These are phyloP conservation scores for Stereocaulon alpinum DNA, from an alignment of 495 filamentous ascomycete species.

Conservation along the genomic window DNA sequence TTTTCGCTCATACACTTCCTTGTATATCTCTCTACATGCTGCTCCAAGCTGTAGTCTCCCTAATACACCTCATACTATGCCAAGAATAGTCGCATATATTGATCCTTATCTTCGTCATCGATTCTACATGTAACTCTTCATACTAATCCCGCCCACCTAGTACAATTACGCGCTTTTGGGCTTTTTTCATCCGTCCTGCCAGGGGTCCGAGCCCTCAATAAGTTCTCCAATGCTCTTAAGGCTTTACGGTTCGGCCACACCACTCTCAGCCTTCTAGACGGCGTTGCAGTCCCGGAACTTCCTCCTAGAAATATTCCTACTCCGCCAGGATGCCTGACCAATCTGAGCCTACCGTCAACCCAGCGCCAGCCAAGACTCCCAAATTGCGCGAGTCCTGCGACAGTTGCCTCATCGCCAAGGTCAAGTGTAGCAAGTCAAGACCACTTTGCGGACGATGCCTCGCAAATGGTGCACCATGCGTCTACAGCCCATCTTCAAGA, in stretches of 20 bases:
- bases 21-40: background rate
- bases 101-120: constrained; percentile 5
- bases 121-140: background rate
- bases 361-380: constrained; percentile 26
- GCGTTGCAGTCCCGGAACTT: background rate
- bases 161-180: background rate
- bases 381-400: constrained; percentile 43
- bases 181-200: background rate
- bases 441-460: constrained; percentile 42
- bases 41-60: background rate
- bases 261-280: background rate
- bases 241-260: background rate
- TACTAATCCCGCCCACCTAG: constrained; percentile 1
- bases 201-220: constrained; percentile 7
- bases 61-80: background rate
- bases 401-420: constrained; percentile 45
- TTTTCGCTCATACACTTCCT: background rate
- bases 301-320: background rate
- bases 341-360: constrained; percentile 11
- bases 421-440: constrained; percentile 42
- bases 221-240: background rate
- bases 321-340: constrained; percentile 10
- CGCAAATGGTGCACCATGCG: constrained; percentile 35
- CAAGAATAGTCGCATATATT: background rate
- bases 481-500: constrained; percentile 41